Conservation (phyloP, 345 rosid species). For the Cardiospermum halicacabum region DNA sequence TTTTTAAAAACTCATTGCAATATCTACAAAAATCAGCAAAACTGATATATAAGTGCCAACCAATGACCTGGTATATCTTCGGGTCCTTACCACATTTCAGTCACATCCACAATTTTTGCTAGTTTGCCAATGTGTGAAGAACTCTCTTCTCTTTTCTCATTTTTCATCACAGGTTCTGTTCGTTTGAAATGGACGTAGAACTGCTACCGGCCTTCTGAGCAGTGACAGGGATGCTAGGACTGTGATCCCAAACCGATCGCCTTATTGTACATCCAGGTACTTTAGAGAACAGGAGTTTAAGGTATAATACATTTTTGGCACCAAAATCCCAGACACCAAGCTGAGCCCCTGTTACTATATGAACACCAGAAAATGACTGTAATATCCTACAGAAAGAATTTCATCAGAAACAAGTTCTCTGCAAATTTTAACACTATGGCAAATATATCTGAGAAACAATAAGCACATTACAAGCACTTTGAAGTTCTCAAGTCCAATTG, state of each 20-base stretch:
- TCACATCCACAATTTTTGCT: conserved; percentile 70
- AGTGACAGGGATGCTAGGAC: conserved; percentile 38
- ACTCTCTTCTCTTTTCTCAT: conserved; percentile 64
- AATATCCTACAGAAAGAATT: conserved; percentile 77
- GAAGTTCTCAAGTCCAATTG: neutral
- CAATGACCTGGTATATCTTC: conserved; percentile 96
- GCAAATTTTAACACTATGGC: conserved; percentile 9
- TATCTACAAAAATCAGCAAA: no score
- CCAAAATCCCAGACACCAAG: conserved; percentile 96
- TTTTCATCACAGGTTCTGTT: conserved; percentile 39
- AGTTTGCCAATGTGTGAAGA: conserved; percentile 55
- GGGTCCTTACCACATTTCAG: conserved; percentile 89
- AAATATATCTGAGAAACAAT: neutral
- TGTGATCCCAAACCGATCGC: conserved; percentile 97
- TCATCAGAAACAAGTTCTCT: conserved; percentile 17
- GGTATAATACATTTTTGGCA: conserved; percentile 76
- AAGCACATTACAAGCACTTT: neutral
- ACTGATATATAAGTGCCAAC: no score
- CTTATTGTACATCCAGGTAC: conserved; percentile 95
- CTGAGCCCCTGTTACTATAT: conserved; percentile 94
- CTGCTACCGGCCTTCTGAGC: conserved; percentile 39
- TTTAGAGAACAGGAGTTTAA: conserved; percentile 90
- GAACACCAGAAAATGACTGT: conserved; percentile 95
- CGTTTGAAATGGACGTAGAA: conserved; percentile 52
- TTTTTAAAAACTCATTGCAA: no score